Percentiles rank a stretch among this genome's conserved stretches.
Evolutionary conservation across 768 basidiomycete species (phyloP).

Genomic region (Leccinum subgranulosum): DNA sequence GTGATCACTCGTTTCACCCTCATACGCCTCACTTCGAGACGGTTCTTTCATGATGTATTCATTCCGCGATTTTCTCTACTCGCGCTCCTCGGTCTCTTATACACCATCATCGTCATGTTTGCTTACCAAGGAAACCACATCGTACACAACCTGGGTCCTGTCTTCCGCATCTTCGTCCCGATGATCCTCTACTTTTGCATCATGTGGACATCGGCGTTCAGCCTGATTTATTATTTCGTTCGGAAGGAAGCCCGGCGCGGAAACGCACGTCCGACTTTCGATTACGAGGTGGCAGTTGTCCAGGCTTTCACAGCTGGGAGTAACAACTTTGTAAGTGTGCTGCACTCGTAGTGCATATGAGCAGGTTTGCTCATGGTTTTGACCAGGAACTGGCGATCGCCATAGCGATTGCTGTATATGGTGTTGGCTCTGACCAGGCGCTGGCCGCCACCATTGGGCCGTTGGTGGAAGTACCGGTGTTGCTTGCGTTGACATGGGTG

Average conservation of each 20-base stretch:
- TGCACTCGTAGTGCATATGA: neutral
- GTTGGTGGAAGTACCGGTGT: constrained; percentile 76
- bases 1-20: constrained; percentile 62
- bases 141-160: constrained; percentile 66
- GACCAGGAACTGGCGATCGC: constrained; percentile 78
- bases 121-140: constrained; percentile 70
- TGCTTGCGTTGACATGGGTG: constrained; percentile 66
- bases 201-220: constrained; percentile 70
- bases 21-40: constrained; percentile 42
- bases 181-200: constrained; percentile 74
- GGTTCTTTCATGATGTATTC: constrained; percentile 55
- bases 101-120: constrained; percentile 77
- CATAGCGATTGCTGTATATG: constrained; percentile 73
- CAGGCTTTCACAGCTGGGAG: constrained; percentile 79
- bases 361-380: neutral
- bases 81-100: constrained; percentile 72
- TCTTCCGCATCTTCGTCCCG: constrained; percentile 80
- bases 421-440: constrained; percentile 73
- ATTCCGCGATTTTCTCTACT: constrained; percentile 67
- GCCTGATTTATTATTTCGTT: constrained; percentile 48
- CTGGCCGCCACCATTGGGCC: constrained; percentile 80
- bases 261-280: constrained; percentile 22
- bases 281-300: constrained; percentile 72
- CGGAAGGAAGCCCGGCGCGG: constrained; percentile 27
- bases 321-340: constrained; percentile 64